Evolutionary conservation across 345 rosid species (phyloP).

Genomic region (Iberis pinnata): DNA sequence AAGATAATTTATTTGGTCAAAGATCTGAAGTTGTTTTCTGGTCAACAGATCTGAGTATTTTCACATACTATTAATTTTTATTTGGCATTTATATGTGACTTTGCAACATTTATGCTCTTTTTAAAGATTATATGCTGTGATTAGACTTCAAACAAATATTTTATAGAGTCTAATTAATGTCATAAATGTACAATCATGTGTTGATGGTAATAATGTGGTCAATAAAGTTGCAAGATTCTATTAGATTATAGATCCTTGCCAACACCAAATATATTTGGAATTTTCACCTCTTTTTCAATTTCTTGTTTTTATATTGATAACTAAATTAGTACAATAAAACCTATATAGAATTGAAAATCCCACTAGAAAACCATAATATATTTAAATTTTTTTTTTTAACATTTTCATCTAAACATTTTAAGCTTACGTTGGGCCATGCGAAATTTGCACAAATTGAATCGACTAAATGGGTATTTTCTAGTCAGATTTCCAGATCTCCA

Average conservation of each 20-base stretch:
- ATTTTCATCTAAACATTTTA: too few relatives aligned
- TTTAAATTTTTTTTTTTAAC: too few relatives aligned
- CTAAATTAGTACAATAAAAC: background rate
- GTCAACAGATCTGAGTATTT: conserved; percentile 31
- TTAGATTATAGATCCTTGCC: conserved; percentile 25
- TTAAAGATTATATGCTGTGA: conserved; percentile 13
- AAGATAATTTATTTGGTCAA: conserved; percentile 27
- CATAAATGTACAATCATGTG: background rate
- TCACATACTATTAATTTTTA: conserved; percentile 5
- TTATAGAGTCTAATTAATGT: background rate
- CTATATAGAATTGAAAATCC: too few relatives aligned
- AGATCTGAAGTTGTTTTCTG: conserved; percentile 24
- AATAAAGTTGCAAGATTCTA: conserved; percentile 25
- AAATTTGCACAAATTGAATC: too few relatives aligned
- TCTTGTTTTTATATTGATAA: conserved; percentile 3
- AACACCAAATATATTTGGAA: conserved; percentile 1
- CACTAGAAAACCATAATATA: too few relatives aligned
- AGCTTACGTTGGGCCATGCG: too few relatives aligned
- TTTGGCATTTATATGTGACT: conserved; percentile 16
- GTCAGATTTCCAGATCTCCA: too few relatives aligned
- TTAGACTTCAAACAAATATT: conserved; percentile 15
- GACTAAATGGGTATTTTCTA: too few relatives aligned
- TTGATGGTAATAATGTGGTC: conserved; percentile 12
- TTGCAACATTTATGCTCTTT: conserved; percentile 23
- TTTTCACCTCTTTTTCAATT: background rate